A percentile compares a stretch with the other conserved stretches of the same genome.
phyloP scores from a whole-genome alignment of 257 asterid genomes.

The Oldenlandia corymbosa region DNA sequence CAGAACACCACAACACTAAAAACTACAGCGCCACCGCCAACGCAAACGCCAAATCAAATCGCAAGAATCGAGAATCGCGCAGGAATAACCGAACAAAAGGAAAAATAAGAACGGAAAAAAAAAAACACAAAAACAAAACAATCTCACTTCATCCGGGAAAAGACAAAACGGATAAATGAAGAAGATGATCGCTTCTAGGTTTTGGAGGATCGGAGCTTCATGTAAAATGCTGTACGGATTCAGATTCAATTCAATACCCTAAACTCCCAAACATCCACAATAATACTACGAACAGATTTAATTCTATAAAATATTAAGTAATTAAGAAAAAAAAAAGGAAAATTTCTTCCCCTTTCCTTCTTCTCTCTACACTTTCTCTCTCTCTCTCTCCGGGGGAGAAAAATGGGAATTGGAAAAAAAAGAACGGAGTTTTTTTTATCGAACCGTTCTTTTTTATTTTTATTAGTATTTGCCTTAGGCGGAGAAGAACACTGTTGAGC shows the following conservation, averaged over 20 bases:
- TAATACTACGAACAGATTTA: slow-evolving; percentile 11
- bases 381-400: slow-evolving; percentile 26
- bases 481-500: slow-evolving; percentile 17
- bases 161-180: neutral
- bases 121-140: too few species aligned
- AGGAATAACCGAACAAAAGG: slow-evolving; percentile 5
- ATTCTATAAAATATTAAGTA: neutral
- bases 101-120: too few species aligned
- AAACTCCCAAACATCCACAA: slow-evolving; percentile 24
- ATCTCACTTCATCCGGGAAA: slow-evolving; percentile 4
- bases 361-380: slow-evolving; percentile 25
- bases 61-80: slow-evolving; percentile 27
- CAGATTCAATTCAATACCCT: slow-evolving; percentile 56
- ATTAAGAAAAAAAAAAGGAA: neutral
- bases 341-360: slow-evolving; percentile 8
- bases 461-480: slow-evolving; percentile 8
- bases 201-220: slow-evolving; percentile 52
- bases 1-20: slow-evolving; percentile 5
- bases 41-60: slow-evolving; percentile 17
- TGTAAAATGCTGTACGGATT: slow-evolving; percentile 52
- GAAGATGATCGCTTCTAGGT: slow-evolving; percentile 24
- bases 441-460: slow-evolving; percentile 23
- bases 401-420: slow-evolving; percentile 11
- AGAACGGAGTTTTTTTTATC: slow-evolving; percentile 10
- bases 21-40: slow-evolving; percentile 21